Percentiles rank a stretch among this genome's conserved stretches.
phyloP scores from a whole-genome alignment of 495 filamentous ascomycete species.

The Daldinia grandis region DNA sequence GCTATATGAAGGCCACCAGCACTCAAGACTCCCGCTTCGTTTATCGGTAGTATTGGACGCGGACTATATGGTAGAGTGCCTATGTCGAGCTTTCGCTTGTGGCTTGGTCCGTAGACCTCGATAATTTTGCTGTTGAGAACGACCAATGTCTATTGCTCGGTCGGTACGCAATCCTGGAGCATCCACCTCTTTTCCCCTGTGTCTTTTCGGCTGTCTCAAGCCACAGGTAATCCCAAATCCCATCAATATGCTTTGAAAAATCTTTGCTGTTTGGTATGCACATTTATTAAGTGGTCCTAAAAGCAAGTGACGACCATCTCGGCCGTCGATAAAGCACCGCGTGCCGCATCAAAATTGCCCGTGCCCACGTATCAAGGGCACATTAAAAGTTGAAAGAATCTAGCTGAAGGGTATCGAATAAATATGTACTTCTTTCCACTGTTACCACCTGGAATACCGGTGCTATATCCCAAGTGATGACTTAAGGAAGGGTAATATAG shows the following conservation, averaged over 20 bases:
- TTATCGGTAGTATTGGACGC: neutral
- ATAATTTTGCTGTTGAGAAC: neutral
- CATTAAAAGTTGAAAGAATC: slow-evolving; percentile 7
- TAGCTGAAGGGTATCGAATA: slow-evolving; percentile 28
- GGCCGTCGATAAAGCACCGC: slow-evolving; percentile 19
- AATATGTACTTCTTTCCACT: slow-evolving; percentile 5
- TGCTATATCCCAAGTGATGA: neutral
- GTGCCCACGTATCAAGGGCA: slow-evolving; percentile 24
- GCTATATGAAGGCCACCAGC: neutral
- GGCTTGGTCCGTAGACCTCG: neutral
- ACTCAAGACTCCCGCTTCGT: neutral
- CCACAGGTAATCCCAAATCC: slow-evolving; percentile 11
- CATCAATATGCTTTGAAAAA: slow-evolving; percentile 28
- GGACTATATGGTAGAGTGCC: neutral
- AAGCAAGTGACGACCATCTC: slow-evolving; percentile 25
- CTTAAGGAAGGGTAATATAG: slow-evolving; percentile 24
- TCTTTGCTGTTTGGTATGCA: slow-evolving; percentile 5
- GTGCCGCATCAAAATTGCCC: slow-evolving; percentile 2
- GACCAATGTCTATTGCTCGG: neutral
- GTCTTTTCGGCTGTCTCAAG: neutral
- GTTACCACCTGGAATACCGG: slow-evolving; percentile 2
- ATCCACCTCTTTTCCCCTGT: slow-evolving; percentile 3
- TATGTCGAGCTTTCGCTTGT: neutral
- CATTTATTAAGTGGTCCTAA: slow-evolving; percentile 26
- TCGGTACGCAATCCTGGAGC: neutral